phyloP scores from a whole-genome alignment of 164 flowering plant species.

The Platanus orientalis region DNA sequence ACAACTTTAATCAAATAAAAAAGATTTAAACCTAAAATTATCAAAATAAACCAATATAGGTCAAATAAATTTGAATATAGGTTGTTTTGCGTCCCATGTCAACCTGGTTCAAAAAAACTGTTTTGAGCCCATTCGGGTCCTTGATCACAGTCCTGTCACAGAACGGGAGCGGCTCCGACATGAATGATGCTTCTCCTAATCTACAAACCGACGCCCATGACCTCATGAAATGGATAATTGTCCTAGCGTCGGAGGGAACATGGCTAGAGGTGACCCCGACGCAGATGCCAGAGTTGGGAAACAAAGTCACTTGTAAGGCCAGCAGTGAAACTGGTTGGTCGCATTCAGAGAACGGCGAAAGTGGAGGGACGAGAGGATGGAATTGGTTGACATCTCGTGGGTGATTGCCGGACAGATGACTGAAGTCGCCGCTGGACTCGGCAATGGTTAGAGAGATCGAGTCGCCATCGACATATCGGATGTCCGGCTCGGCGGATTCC shows the following conservation, averaged over 20 bases:
- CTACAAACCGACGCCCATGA: slow-evolving; percentile 33
- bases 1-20: too few relatives aligned
- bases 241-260: slow-evolving; percentile 27
- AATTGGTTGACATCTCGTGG: slow-evolving; percentile 1
- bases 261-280: slow-evolving; percentile 28
- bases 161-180: background rate
- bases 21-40: too few relatives aligned
- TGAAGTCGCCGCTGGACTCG: slow-evolving; percentile 18
- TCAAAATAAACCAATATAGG: too few relatives aligned
- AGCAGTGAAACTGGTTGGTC: slow-evolving; percentile 10
- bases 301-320: slow-evolving; percentile 29
- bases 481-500: slow-evolving; percentile 14
- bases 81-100: too few relatives aligned
- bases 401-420: slow-evolving; percentile 7
- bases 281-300: slow-evolving; percentile 34
- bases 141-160: slow-evolving; percentile 3
- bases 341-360: background rate
- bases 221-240: slow-evolving; percentile 23
- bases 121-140: background rate
- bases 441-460: slow-evolving; percentile 19
- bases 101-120: background rate
- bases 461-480: slow-evolving; percentile 18
- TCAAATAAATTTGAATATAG: too few relatives aligned
- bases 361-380: slow-evolving; percentile 19
- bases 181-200: background rate